phyloP scores from a whole-genome alignment of 2,329 filamentous ascomycete genomes.

The Periconia sp. region DNA sequence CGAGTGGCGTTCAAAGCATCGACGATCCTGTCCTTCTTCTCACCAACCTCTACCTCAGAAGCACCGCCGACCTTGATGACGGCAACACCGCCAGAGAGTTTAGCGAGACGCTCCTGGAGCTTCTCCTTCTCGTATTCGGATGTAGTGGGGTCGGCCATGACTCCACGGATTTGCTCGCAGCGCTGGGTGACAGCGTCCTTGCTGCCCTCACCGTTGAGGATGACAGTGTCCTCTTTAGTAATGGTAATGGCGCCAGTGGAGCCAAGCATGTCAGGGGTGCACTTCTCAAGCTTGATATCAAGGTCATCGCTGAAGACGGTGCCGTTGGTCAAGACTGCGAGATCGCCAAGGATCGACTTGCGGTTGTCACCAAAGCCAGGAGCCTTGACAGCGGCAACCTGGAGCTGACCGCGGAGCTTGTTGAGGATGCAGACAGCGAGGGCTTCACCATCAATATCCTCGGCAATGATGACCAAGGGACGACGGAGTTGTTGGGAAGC shows the following conservation, averaged over 20 bases:
- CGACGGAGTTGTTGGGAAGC: constrained; percentile 93
- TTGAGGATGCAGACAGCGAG: constrained; percentile 99
- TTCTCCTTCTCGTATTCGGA: constrained; percentile 99
- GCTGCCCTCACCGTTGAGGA: constrained; percentile 93
- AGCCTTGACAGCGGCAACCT: constrained; percentile 98
- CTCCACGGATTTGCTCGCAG: constrained; percentile 98
- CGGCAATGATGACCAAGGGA: constrained; percentile 95
- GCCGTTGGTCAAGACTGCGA: constrained; percentile 93
- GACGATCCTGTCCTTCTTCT: constrained; percentile 99
- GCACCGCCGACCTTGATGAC: constrained; percentile 99
- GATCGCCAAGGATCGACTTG: constrained; percentile 98
- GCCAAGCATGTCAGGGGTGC: constrained; percentile 91
- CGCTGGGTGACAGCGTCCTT: constrained; percentile 93
- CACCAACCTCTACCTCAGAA: constrained; percentile 96
- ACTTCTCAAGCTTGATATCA: constrained; percentile 98
- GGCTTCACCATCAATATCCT: constrained; percentile 98
- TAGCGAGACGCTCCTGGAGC: constrained; percentile 98
- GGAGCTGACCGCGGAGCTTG: constrained; percentile 99
- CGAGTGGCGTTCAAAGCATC: constrained; percentile 97
- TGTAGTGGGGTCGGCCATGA: constrained; percentile 90
- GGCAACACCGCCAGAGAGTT: constrained; percentile 97
- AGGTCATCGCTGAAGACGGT: constrained; percentile 98
- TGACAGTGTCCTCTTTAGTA: constrained; percentile 99
- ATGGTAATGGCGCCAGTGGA: constrained; percentile 98
- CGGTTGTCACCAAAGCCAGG: constrained; percentile 99